A percentile compares a stretch with the other conserved stretches of the same genome.
Evolutionary conservation across 306 rosid genomes (phyloP).

Genomic region (Fagus sylvatica): DNA sequence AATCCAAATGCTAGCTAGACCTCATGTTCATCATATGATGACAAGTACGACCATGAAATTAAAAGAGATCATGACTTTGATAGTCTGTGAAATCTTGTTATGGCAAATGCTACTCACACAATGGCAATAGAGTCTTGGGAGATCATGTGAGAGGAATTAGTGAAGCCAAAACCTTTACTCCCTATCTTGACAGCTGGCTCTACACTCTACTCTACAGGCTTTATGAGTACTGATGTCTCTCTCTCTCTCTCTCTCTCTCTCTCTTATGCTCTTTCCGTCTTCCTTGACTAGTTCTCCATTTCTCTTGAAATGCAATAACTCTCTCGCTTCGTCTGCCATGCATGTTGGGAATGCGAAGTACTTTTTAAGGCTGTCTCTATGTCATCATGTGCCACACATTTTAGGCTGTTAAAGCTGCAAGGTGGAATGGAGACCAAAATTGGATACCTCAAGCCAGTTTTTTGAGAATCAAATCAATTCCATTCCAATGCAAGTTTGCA

Average conservation of each 20-base stretch:
- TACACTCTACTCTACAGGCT: neutral
- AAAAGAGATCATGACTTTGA: neutral
- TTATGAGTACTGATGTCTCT: too few species aligned
- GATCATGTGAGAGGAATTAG: constrained; percentile 20
- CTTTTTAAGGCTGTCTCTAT: neutral
- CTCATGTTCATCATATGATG: neutral
- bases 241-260: neutral
- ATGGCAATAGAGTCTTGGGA: too few species aligned
- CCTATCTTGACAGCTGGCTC: constrained; percentile 27
- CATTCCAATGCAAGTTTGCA: too few species aligned
- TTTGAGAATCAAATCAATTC: neutral
- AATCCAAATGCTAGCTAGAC: neutral
- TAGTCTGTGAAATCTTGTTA: too few species aligned
- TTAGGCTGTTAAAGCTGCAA: neutral
- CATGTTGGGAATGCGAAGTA: neutral
- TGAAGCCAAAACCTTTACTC: constrained; percentile 14
- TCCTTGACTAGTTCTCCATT: neutral
- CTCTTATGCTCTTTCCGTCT: constrained; percentile 5
- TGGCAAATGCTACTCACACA: too few species aligned
- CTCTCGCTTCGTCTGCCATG: neutral
- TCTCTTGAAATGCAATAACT: neutral
- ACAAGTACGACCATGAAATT: neutral
- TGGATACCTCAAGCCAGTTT: too few species aligned
- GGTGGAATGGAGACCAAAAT: neutral
- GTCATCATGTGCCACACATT: neutral